Percentiles rank a stretch among this genome's conserved stretches.
Evolutionary conservation across 345 rosid species (phyloP).

Genomic region (Mercurialis annua): DNA sequence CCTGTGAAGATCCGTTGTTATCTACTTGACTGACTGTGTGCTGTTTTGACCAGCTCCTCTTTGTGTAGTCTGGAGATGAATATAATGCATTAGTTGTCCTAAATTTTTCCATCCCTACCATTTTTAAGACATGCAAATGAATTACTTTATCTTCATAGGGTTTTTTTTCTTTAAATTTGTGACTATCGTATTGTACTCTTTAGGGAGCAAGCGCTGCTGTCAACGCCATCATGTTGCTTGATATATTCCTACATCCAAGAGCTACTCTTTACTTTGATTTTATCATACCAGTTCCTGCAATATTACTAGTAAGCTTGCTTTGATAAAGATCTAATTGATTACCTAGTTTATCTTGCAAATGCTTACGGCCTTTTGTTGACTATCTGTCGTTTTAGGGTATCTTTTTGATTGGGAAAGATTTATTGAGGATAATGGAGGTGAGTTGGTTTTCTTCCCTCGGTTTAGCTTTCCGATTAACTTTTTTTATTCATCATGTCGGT

Average conservation of each 20-base stretch:
- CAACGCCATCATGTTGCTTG: conserved; percentile 83
- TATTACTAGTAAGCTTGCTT: conserved; percentile 56
- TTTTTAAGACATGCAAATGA: conserved; percentile 1
- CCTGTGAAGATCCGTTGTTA: not conserved
- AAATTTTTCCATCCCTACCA: not conserved
- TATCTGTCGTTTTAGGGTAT: conserved; percentile 45
- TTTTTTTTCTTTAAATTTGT: not conserved
- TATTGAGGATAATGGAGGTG: conserved; percentile 67
- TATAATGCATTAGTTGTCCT: not conserved
- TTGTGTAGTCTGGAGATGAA: not conserved
- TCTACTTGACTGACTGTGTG: not conserved
- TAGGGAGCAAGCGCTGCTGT: conserved; percentile 97
- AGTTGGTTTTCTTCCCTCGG: conserved; percentile 6
- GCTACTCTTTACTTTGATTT: conserved; percentile 65
- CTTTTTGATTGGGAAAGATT: conserved; percentile 68
- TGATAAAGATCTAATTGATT: not conserved
- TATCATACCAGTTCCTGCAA: conserved; percentile 83
- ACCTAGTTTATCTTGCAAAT: conserved; percentile 1
- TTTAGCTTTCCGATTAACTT: not conserved
- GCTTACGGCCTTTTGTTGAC: not conserved
- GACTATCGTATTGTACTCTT: not conserved
- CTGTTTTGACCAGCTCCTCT: not conserved
- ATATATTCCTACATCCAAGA: conserved; percentile 75
- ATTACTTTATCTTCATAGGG: not conserved
- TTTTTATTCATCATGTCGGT: not conserved